A percentile compares a stretch with the other conserved stretches of the same genome.
Conservation (phyloP, 2,329 filamentous ascomycete species). For the Parafenestella ontariensis region DNA sequence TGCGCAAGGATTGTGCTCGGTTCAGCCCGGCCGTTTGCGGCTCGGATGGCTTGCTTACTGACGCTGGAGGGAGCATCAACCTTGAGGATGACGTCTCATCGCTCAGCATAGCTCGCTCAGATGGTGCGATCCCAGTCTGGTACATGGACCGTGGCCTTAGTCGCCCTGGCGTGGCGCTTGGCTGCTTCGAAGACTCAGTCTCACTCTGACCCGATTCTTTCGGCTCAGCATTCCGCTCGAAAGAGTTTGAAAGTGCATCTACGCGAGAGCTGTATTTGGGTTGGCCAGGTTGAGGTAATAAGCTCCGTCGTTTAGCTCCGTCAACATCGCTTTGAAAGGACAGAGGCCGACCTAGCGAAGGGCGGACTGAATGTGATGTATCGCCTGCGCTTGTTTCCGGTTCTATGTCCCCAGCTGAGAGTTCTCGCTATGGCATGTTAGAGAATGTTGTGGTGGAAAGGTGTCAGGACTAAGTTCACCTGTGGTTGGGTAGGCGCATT, state of each 20-base stretch:
- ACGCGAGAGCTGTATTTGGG: conserved; percentile 23
- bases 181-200: not conserved
- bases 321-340: conserved; percentile 18
- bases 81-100: conserved; percentile 15
- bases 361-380: conserved; percentile 1
- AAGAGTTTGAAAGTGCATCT: conserved; percentile 7
- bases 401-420: not conserved
- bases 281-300: conserved; percentile 44
- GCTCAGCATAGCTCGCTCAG: conserved; percentile 8
- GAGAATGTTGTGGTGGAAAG: not conserved
- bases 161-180: conserved; percentile 14
- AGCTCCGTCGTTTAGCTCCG: conserved; percentile 29
- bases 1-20: conserved; percentile 42
- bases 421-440: conserved; percentile 12
- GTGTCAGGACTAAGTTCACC: conserved; percentile 4
- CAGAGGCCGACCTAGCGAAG: conserved; percentile 1
- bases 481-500: conserved; percentile 9
- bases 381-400: not conserved
- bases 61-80: conserved; percentile 25
- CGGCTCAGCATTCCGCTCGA: conserved; percentile 2
- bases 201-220: not conserved
- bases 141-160: conserved; percentile 42
- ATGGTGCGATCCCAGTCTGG: conserved; percentile 24
- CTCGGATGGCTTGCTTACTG: conserved; percentile 27
- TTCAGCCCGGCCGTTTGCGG: conserved; percentile 23